Conservation (phyloP, 495 filamentous ascomycete genomes). For the Aspergillus diversus region DNA sequence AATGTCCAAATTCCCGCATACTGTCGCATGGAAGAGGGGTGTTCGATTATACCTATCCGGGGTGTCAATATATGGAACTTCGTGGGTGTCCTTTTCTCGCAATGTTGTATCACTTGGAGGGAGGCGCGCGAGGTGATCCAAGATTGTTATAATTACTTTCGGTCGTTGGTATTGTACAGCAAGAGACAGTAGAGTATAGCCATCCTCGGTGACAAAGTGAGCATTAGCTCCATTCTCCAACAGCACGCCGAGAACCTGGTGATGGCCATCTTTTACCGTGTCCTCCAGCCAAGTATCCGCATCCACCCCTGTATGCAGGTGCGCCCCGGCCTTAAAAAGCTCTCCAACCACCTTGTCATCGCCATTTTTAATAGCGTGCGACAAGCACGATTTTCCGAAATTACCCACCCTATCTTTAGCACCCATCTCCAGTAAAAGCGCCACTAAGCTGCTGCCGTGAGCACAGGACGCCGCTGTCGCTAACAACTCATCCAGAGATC, state of each 20-base stretch:
- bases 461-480: not conserved
- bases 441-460: not conserved
- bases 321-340: not conserved
- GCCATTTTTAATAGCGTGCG: not conserved
- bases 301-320: not conserved
- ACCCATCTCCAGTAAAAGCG: not conserved
- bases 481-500: not conserved
- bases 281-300: not conserved
- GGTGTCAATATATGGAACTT: not conserved
- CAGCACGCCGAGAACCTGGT: conserved; percentile 32
- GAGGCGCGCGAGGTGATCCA: not conserved
- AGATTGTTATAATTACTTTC: not conserved
- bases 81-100: not conserved
- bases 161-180: not conserved
- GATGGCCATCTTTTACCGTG: not conserved
- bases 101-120: too few species aligned
- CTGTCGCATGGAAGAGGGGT: conserved; percentile 3
- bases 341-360: not conserved
- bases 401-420: not conserved
- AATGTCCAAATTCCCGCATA: conserved; percentile 1
- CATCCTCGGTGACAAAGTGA: not conserved
- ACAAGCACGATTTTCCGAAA: conserved; percentile 44
- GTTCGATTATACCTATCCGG: conserved; percentile 10
- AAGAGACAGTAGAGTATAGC: conserved; percentile 2
- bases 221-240: conserved; percentile 8